Evolutionary conservation across 768 basidiomycete genomes (phyloP), one percentile per base, ranked within the genome.

Genomic region (Nevesoporus exiguus): DNA sequence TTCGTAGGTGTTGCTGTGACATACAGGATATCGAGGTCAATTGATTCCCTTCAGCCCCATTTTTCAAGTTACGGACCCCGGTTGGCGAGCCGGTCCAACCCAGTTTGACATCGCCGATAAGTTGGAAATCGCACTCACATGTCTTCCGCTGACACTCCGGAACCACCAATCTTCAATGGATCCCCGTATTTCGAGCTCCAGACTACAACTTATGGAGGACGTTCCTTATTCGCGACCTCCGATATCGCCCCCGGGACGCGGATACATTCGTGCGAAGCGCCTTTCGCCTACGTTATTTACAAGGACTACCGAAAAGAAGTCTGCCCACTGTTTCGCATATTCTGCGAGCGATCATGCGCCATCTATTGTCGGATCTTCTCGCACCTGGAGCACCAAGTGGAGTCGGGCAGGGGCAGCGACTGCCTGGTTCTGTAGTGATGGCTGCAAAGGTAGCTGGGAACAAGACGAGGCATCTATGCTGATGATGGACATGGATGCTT

Each of bases 301-400:
- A 81, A 77, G 61, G 78, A 79, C 56, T 87, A 85, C 58, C 76
- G 83, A 37, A 83, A 80, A 64, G 85, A 86, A 64, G 83, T 85
- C 44, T 88, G 80, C 77, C 10, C 71, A 79, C 62, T 88, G 86
- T 67, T 86, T 84, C 63, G 75, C 77, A 36, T 86, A 86, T 62
- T 75, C 80, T 24, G 68, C 64, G 22, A 62, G 71, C 52, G 69
- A 70, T 47, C 46, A 65, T 17, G 56, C 52, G 0, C 56, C 55
- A 13, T 52, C 34, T 13, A 52, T 40, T n/a, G 60, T 67, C 30
- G 44, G 49, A 30, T 22, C 53, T 19, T 65, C 67, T 43, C 69
- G 68, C 70, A 72, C 55, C 63, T 84, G 83, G 83, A 75, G 63
- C 37, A 60, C 77, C 59, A 74, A 70, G 52, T 66, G 71, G 55